Percentiles rank a stretch among this genome's conserved stretches.
Evolutionary conservation across 306 rosid genomes (phyloP).

Genomic region (Medicago arabica): DNA sequence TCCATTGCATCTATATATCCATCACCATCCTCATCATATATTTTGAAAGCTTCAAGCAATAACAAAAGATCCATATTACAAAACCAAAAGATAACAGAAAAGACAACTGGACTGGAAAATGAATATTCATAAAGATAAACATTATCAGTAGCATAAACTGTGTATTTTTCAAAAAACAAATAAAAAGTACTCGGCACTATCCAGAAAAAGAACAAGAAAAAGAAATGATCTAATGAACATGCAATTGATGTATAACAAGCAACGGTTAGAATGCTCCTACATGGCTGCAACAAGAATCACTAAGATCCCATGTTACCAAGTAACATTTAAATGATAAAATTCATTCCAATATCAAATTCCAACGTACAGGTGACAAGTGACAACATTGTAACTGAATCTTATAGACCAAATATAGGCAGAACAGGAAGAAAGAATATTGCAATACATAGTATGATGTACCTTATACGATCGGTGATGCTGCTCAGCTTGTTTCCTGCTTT

Average conservation of each 20-base stretch:
- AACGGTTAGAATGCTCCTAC: conserved; percentile 13
- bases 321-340: background rate
- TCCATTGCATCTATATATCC: conserved; percentile 88
- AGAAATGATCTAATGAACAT: background rate
- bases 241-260: conserved; percentile 14
- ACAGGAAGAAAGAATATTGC: background rate
- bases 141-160: background rate
- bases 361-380: background rate
- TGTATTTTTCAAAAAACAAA: background rate
- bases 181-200: conserved; percentile 6
- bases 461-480: conserved; percentile 89
- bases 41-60: conserved; percentile 74
- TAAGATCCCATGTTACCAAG: background rate
- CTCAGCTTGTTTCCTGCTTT: conserved; percentile 96
- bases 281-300: conserved; percentile 9
- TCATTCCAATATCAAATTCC: background rate
- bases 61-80: conserved; percentile 35
- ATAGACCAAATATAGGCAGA: background rate
- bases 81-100: conserved; percentile 36
- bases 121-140: background rate
- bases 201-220: background rate
- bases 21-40: conserved; percentile 88
- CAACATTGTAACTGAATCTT: background rate
- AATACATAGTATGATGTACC: conserved; percentile 46
- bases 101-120: background rate